Conservation (phyloP, 192 early-diverging fungal genomes). For the Spizellomyces punctatus region DNA sequence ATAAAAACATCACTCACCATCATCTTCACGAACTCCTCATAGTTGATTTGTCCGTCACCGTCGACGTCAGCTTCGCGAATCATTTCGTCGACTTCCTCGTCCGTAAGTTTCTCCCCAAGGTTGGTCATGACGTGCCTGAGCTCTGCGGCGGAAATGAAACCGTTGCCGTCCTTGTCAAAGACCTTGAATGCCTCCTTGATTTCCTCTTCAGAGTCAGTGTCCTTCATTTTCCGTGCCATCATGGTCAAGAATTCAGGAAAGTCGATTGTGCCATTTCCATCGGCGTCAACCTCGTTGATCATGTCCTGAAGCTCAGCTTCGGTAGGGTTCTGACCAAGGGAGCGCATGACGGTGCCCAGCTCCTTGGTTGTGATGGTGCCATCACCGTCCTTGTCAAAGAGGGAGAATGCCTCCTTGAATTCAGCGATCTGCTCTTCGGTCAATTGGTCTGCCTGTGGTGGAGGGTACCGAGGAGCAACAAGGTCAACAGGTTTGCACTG, state of each 20-base stretch:
- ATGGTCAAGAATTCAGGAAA: constrained; percentile 92
- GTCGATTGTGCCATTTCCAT: constrained; percentile 94
- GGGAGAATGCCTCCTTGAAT: constrained; percentile 82
- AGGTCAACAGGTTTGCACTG: neutral
- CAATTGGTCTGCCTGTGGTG: constrained; percentile 75
- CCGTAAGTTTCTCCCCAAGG: constrained; percentile 83
- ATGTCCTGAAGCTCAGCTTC: constrained; percentile 93
- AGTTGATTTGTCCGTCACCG: constrained; percentile 85
- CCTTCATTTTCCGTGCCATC: constrained; percentile 88
- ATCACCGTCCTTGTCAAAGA: constrained; percentile 96
- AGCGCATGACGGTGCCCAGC: constrained; percentile 94
- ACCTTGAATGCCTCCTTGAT: constrained; percentile 95
- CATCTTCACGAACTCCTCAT: constrained; percentile 86
- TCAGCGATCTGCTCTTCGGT: constrained; percentile 88
- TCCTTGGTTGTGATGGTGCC: constrained; percentile 93
- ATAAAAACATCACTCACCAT: constrained; percentile 33
- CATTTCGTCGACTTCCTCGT: constrained; percentile 73
- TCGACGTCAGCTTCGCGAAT: constrained; percentile 68
- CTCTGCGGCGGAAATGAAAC: constrained; percentile 90
- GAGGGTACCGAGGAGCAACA: neutral
- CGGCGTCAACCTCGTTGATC: constrained; percentile 93
- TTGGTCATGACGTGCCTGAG: constrained; percentile 91
- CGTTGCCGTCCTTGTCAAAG: constrained; percentile 95
- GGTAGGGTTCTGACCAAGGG: constrained; percentile 87
- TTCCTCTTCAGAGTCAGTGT: constrained; percentile 88